Evolutionary conservation across 768 basidiomycete genomes (phyloP).

Genomic region (Tylopilus vinaceipallidus): DNA sequence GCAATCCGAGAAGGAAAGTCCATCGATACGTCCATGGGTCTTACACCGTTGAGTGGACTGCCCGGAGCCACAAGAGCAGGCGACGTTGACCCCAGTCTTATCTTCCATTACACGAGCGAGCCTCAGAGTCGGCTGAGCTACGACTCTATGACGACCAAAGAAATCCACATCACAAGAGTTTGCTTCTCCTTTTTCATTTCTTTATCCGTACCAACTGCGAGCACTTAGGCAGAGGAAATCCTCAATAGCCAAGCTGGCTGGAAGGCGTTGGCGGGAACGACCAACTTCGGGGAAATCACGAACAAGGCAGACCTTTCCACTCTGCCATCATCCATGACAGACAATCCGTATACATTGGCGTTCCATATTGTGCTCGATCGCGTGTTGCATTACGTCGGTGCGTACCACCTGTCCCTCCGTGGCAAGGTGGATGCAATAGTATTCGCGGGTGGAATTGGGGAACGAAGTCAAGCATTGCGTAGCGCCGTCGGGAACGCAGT

Average conservation of each 20-base stretch:
- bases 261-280: slow-evolving; percentile 75
- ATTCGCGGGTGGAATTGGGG: slow-evolving; percentile 88
- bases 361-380: slow-evolving; percentile 81
- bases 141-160: slow-evolving; percentile 42
- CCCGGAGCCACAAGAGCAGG: slow-evolving; percentile 89
- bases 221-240: slow-evolving; percentile 61
- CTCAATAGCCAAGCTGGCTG: slow-evolving; percentile 77
- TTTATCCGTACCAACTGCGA: not conserved
- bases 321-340: slow-evolving; percentile 19
- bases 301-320: slow-evolving; percentile 34
- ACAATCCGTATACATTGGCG: slow-evolving; percentile 53
- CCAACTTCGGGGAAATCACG: slow-evolving; percentile 76
- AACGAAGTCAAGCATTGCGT: slow-evolving; percentile 63
- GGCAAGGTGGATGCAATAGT: slow-evolving; percentile 74
- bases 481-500: slow-evolving; percentile 52
- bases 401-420: slow-evolving; percentile 72
- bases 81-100: slow-evolving; percentile 77
- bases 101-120: slow-evolving; percentile 75
- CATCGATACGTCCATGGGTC: slow-evolving; percentile 88
- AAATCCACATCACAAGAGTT: slow-evolving; percentile 56
- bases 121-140: slow-evolving; percentile 49
- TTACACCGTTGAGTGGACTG: slow-evolving; percentile 85
- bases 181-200: not conserved
- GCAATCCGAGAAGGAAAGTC: slow-evolving; percentile 71
- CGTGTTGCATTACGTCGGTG: slow-evolving; percentile 67